Conservation (phyloP, 208 protist species). For the Blechomonas ayalai region DNA sequence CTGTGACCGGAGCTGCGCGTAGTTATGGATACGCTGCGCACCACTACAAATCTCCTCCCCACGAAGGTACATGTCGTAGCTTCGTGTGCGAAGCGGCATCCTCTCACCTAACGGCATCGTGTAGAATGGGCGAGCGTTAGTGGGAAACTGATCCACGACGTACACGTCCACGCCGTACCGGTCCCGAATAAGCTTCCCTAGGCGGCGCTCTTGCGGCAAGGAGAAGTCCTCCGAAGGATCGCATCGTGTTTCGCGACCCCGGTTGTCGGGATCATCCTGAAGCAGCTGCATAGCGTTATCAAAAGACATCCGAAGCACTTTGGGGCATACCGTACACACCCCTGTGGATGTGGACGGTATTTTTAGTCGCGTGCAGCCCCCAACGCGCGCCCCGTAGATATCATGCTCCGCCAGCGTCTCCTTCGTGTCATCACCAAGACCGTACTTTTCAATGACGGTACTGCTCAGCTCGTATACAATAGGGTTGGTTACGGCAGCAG, state of each 20-base stretch:
- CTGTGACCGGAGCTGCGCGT: constrained; percentile 62
- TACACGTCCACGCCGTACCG: constrained; percentile 98
- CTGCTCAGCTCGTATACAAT: constrained; percentile 30
- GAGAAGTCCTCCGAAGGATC: constrained; percentile 70
- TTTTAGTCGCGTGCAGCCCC: no score
- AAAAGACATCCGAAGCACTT: constrained; percentile 56
- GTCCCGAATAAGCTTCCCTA: constrained; percentile 92
- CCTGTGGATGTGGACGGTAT: constrained; percentile 1
- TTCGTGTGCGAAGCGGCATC: constrained; percentile 39
- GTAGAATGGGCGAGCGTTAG: constrained; percentile 97
- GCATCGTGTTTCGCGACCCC: constrained; percentile 6
- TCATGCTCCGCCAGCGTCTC: constrained; percentile 11
- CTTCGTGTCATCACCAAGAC: constrained; percentile 7
- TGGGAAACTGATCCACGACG: constrained; percentile 97
- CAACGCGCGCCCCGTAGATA: constrained; percentile 39
- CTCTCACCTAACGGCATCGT: constrained; percentile 91
- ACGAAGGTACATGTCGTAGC: constrained; percentile 98
- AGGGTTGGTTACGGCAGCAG: constrained; percentile 1
- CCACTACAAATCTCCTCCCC: constrained; percentile 99
- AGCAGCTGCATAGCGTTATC: constrained; percentile 40
- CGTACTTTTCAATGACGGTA: constrained; percentile 11
- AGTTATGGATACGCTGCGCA: constrained; percentile 97
- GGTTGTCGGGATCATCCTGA: constrained; percentile 8
- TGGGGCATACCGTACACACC: constrained; percentile 56
- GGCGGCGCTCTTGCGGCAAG: constrained; percentile 84